phyloP scores from a whole-genome alignment of 768 basidiomycete species.

The Agaricus sinodeliciosus region DNA sequence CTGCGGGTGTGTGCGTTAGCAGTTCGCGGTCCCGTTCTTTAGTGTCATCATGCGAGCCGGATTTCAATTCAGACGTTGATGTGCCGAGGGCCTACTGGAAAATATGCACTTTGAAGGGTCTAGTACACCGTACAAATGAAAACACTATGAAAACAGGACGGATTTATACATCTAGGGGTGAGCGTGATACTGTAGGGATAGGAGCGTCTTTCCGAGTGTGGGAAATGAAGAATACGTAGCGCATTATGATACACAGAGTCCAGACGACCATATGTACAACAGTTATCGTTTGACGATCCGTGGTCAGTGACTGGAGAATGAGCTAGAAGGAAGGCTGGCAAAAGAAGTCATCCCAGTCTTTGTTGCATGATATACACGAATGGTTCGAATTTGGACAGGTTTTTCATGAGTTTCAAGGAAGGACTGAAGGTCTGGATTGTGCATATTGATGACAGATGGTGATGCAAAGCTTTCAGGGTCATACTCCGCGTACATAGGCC shows the following conservation, averaged over 20 bases:
- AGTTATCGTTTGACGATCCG: not conserved
- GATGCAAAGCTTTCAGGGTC: conserved; percentile 13
- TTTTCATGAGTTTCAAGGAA: conserved; percentile 24
- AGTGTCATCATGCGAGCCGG: too few relatives aligned
- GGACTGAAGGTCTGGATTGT: not conserved
- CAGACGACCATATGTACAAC: not conserved
- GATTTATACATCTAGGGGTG: too few relatives aligned
- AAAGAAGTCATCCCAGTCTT: conserved; percentile 22
- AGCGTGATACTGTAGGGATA: too few relatives aligned
- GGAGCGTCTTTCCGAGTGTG: too few relatives aligned
- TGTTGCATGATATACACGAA: conserved; percentile 45
- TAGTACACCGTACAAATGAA: too few relatives aligned
- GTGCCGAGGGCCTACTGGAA: too few relatives aligned
- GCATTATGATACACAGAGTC: not conserved
- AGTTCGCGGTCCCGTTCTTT: too few relatives aligned
- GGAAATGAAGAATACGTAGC: not conserved
- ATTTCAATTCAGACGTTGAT: too few relatives aligned
- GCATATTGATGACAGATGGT: conserved; percentile 1
- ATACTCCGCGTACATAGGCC: conserved; percentile 41
- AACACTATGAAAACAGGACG: too few relatives aligned
- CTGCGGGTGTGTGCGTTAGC: too few relatives aligned
- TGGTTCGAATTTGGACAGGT: conserved; percentile 43
- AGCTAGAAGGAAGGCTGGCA: not conserved
- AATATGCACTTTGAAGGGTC: too few relatives aligned
- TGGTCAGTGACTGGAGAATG: not conserved